Evolutionary conservation across 2,329 filamentous ascomycete species (phyloP).

Genomic region (Apiospora hydei): DNA sequence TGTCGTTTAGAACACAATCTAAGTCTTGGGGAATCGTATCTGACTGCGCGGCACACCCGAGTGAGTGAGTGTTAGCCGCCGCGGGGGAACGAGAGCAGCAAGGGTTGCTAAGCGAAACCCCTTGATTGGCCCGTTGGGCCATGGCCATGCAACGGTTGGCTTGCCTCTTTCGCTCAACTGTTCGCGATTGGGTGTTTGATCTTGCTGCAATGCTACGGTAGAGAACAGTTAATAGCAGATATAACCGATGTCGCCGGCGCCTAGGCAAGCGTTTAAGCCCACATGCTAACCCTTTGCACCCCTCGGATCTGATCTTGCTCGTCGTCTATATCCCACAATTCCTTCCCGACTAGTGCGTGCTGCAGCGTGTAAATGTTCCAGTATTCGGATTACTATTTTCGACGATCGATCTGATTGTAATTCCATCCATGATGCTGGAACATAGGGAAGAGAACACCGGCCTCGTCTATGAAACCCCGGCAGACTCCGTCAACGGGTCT

Average conservation of each 20-base stretch:
- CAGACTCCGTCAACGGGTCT: not conserved
- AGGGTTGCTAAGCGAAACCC: not conserved
- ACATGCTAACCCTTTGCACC: no score
- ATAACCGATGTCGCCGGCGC: not conserved
- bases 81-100: not conserved
- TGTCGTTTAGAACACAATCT: not conserved
- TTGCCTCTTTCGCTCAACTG: not conserved
- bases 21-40: not conserved
- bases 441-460: not conserved
- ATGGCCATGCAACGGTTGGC: not conserved
- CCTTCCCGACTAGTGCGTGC: not conserved
- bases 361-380: not conserved
- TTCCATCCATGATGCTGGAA: not conserved
- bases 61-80: not conserved
- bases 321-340: not conserved
- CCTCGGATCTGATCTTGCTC: not conserved
- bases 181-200: not conserved
- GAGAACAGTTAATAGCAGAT: not conserved
- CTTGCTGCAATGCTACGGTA: not conserved
- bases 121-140: not conserved
- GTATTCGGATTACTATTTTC: not conserved
- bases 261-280: not conserved
- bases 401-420: no score
- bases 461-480: not conserved
- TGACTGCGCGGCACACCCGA: no score